Percentiles rank a stretch among this genome's conserved stretches.
These are phyloP conservation scores for Striga asiatica DNA, from an alignment of 257 asterid species.

Conservation along the genomic window DNA sequence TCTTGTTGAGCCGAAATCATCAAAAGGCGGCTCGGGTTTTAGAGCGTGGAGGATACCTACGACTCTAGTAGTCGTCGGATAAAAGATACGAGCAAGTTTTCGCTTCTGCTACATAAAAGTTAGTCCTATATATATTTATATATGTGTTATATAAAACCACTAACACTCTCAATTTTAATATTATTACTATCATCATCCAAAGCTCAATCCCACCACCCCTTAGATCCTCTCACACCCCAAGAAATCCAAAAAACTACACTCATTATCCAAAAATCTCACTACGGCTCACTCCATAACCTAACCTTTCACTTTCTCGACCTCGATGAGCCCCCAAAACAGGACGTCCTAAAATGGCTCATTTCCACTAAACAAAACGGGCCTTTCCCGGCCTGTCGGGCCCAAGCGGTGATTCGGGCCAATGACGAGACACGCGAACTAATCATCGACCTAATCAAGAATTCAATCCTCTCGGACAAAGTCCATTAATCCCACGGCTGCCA, in stretches of 20 bases:
- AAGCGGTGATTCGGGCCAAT: slow-evolving; percentile 32
- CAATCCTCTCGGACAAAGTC: slow-evolving; percentile 27
- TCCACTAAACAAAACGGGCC: not conserved
- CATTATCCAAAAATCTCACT: slow-evolving; percentile 30
- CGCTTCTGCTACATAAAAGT: too few species aligned
- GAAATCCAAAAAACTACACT: slow-evolving; percentile 33
- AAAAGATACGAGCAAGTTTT: too few species aligned
- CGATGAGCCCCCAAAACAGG: slow-evolving; percentile 51
- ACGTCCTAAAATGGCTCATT: slow-evolving; percentile 43
- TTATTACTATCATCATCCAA: not conserved
- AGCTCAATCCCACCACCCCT: slow-evolving; percentile 32
- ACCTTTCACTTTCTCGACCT: slow-evolving; percentile 57
- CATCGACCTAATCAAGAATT: slow-evolving; percentile 27
- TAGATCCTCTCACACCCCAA: slow-evolving; percentile 53
- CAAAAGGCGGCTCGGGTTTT: too few species aligned
- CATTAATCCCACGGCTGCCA: slow-evolving; percentile 51
- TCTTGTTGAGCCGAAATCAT: too few species aligned
- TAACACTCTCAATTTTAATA: slow-evolving; percentile 8
- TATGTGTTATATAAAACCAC: too few species aligned
- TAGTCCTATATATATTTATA: too few species aligned
- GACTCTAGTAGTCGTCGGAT: too few species aligned
- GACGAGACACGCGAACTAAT: slow-evolving; percentile 37
- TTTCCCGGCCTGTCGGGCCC: slow-evolving; percentile 39
- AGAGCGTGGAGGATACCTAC: too few species aligned
- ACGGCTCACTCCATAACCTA: slow-evolving; percentile 23